Percentiles rank a stretch among this genome's conserved stretches.
Evolutionary conservation across 352 stramenopile species (phyloP).

Genomic region (Globisporangium apiculatum): DNA sequence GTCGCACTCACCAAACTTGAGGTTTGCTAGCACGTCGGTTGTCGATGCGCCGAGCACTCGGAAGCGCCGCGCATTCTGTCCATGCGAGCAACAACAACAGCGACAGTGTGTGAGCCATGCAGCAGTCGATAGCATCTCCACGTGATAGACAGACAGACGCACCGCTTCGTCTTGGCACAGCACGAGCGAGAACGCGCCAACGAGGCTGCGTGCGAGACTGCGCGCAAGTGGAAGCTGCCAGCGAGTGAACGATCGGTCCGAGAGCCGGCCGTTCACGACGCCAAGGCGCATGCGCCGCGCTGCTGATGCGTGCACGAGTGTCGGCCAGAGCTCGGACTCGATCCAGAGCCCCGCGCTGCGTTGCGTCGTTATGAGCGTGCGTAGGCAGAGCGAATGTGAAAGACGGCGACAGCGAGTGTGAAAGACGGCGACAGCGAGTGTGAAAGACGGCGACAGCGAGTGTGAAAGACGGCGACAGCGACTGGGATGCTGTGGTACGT

Average conservation of each 20-base stretch:
- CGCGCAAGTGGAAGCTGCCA: constrained; percentile 40
- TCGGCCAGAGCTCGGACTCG: constrained; percentile 81
- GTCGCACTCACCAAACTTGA: constrained; percentile 63
- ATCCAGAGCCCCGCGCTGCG: constrained; percentile 61
- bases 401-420: constrained; percentile 1
- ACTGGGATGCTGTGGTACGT: constrained; percentile 5
- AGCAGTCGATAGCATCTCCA: too few species aligned
- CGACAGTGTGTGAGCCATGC: background rate
- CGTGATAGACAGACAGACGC: background rate
- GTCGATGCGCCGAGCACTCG: constrained; percentile 26
- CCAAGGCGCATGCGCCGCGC: constrained; percentile 38
- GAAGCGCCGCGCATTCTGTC: constrained; percentile 44
- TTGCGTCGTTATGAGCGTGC: background rate
- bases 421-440: background rate
- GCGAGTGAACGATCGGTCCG: constrained; percentile 30
- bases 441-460: constrained; percentile 1
- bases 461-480: background rate
- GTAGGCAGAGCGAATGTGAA: background rate
- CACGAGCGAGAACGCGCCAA: constrained; percentile 43
- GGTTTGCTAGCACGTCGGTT: constrained; percentile 30
- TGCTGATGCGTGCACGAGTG: constrained; percentile 44
- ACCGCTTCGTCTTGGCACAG: constrained; percentile 58
- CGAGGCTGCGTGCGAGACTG: constrained; percentile 17
- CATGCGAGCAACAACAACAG: background rate
- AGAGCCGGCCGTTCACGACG: constrained; percentile 63